phyloP scores from a whole-genome alignment of 345 rosid genomes.

The Syzygium jambos region DNA sequence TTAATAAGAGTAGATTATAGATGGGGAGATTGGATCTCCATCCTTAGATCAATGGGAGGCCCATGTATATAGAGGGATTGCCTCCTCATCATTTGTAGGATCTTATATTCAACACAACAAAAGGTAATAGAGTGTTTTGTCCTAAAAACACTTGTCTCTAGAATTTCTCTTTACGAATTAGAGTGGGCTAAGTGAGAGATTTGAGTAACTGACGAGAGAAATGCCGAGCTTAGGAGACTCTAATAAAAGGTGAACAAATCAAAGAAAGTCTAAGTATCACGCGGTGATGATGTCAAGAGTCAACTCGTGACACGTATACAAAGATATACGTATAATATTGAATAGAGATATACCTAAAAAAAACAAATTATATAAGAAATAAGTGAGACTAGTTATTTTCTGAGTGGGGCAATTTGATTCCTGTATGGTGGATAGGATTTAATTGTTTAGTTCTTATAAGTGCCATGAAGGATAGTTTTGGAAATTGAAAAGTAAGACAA shows the following conservation, averaged over 20 bases:
- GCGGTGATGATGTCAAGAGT: not conserved
- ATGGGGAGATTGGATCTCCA: not conserved
- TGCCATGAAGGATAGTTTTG: not conserved
- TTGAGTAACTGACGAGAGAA: not conserved
- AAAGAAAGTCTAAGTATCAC: too few relatives aligned
- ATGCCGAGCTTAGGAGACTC: not conserved
- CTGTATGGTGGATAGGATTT: too few relatives aligned
- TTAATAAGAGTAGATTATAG: not conserved
- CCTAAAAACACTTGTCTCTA: not conserved
- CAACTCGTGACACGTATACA: fast-evolving
- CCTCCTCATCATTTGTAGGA: not conserved
- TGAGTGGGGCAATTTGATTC: not conserved
- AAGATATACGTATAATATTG: fast-evolving
- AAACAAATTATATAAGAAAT: too few relatives aligned
- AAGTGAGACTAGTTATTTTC: not conserved
- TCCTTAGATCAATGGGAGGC: not conserved
- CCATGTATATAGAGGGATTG: not conserved
- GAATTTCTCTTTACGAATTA: not conserved
- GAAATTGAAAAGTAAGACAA: not conserved
- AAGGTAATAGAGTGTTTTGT: not conserved
- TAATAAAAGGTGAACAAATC: not conserved
- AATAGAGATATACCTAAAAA: not conserved
- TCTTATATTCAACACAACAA: not conserved
- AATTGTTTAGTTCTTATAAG: too few relatives aligned
- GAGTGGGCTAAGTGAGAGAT: not conserved